These are phyloP conservation scores for Rhodotorula babjevae DNA, from an alignment of 768 basidiomycete genomes.

Conservation along the genomic window DNA sequence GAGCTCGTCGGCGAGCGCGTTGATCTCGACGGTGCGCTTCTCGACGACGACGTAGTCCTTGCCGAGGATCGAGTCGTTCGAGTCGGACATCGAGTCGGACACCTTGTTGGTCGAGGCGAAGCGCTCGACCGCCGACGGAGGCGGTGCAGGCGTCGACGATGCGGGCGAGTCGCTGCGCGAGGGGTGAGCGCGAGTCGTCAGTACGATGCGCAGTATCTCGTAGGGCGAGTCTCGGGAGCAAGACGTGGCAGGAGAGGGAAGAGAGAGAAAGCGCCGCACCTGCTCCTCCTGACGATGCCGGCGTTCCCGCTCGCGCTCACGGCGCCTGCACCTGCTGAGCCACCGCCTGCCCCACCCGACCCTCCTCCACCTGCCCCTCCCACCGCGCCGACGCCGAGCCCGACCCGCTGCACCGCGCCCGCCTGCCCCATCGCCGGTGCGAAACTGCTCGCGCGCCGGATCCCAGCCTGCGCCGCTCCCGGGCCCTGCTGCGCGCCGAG, in stretches of 20 bases:
- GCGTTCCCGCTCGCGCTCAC: background rate
- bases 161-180: conserved; percentile 3
- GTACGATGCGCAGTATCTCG: no score
- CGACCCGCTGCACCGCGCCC: background rate
- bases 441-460: background rate
- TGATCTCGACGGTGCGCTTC: conserved; percentile 87
- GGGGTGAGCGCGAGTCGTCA: background rate
- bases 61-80: conserved; percentile 51
- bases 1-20: conserved; percentile 70
- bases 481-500: background rate
- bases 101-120: conserved; percentile 17
- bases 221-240: no score
- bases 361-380: no score
- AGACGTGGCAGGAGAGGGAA: no score
- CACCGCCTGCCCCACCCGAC: no score
- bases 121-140: conserved; percentile 27
- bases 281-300: background rate
- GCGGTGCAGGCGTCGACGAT: conserved; percentile 33
- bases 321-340: background rate
- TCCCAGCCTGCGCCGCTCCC: background rate
- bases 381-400: background rate
- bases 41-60: conserved; percentile 89
- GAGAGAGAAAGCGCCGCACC: background rate
- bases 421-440: background rate
- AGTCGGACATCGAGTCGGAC: conserved; percentile 43